These are phyloP conservation scores for Penicillium lagena DNA, from an alignment of 495 filamentous ascomycete species.

Conservation along the genomic window DNA sequence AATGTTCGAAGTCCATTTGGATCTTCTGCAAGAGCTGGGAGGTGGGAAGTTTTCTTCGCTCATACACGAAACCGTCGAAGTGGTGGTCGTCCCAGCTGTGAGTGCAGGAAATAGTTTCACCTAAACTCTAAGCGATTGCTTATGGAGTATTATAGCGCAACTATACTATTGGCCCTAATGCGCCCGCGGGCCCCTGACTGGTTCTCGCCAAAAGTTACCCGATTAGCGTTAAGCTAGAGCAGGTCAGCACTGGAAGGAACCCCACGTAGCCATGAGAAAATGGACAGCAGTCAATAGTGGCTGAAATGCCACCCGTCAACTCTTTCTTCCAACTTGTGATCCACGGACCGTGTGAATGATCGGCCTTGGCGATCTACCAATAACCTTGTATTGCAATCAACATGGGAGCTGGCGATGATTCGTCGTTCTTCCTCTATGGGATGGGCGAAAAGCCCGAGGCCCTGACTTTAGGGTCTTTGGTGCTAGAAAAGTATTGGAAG, in stretches of 20 bases:
- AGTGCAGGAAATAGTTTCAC: too few species aligned
- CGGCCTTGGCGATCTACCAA: slow-evolving; percentile 4
- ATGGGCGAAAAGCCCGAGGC: slow-evolving; percentile 21
- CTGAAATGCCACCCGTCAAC: not conserved
- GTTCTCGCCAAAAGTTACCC: slow-evolving; percentile 14
- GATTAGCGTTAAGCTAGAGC: not conserved
- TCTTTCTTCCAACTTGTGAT: not conserved
- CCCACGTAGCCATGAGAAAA: slow-evolving; percentile 1
- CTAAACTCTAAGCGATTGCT: too few species aligned
- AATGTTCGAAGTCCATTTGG: slow-evolving; percentile 11
- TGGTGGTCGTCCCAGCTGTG: too few species aligned
- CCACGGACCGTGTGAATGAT: not conserved
- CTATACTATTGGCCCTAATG: not conserved
- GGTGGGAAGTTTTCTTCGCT: too few species aligned
- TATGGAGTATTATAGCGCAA: not conserved
- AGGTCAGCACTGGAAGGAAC: not conserved
- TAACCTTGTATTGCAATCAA: not conserved
- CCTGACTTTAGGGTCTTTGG: slow-evolving; percentile 16
- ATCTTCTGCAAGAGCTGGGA: not conserved
- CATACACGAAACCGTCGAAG: too few species aligned
- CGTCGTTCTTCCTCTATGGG: slow-evolving; percentile 20
- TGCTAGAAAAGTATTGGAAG: slow-evolving; percentile 23
- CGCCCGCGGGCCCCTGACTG: not conserved
- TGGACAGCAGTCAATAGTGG: not conserved
- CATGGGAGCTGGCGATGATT: slow-evolving; percentile 13